These are phyloP conservation scores for Leptoxyphium fumago DNA, from an alignment of 2,329 filamentous ascomycete species.

Conservation along the genomic window DNA sequence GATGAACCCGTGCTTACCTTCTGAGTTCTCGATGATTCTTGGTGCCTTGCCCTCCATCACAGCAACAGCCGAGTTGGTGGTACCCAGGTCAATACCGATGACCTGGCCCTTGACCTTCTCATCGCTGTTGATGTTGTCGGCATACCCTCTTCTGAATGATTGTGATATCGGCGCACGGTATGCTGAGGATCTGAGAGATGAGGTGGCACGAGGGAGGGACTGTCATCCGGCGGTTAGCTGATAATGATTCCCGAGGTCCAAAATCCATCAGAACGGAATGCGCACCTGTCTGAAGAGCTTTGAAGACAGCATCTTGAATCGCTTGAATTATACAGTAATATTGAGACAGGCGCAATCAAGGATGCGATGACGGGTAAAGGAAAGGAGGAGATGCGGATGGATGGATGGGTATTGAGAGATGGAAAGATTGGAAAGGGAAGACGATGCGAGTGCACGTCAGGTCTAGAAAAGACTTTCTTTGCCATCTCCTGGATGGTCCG, in stretches of 20 bases:
- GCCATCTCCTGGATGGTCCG: neutral
- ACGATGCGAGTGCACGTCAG: neutral
- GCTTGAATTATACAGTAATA: neutral
- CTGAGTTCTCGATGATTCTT: constrained; percentile 94
- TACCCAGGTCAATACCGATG: constrained; percentile 96
- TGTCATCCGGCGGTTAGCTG: constrained; percentile 3
- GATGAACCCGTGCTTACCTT: constrained; percentile 45
- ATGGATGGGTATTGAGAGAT: neutral
- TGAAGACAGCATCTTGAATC: neutral
- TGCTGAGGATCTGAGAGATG: constrained; percentile 22
- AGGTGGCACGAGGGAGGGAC: constrained; percentile 21
- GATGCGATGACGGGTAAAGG: neutral
- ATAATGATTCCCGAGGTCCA: neutral
- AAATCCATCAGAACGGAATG: neutral
- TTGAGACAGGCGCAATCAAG: neutral
- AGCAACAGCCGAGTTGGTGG: constrained; percentile 94
- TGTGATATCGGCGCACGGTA: constrained; percentile 54
- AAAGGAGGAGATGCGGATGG: neutral
- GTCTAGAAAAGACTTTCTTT: neutral
- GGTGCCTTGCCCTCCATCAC: constrained; percentile 94
- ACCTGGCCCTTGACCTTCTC: constrained; percentile 87
- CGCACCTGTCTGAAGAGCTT: neutral
- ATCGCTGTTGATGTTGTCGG: constrained; percentile 24
- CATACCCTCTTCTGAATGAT: constrained; percentile 59
- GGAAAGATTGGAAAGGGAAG: neutral